A percentile compares a stretch with the other conserved stretches of the same genome.
Evolutionary conservation across 2,329 filamentous ascomycete genomes (phyloP).

Genomic region (Pseudogymnoascus sp.): DNA sequence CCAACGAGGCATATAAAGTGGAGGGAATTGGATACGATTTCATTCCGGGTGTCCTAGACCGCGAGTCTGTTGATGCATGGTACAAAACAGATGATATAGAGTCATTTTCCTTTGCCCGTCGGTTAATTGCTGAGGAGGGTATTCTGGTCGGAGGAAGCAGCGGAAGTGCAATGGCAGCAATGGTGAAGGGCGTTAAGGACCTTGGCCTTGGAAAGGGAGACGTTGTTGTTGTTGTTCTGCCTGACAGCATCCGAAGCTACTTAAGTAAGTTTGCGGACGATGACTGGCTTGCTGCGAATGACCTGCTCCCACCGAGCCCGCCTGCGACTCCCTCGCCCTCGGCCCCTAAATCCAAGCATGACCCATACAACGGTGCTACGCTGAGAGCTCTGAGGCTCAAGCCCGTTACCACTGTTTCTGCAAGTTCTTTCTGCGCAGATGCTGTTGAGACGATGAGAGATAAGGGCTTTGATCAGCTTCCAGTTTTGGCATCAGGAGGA

Average conservation of each 20-base stretch:
- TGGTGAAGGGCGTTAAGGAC: constrained; percentile 70
- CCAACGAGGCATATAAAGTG: constrained; percentile 88
- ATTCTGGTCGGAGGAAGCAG: constrained; percentile 89
- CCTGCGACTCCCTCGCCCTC: constrained; percentile 33
- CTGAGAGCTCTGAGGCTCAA: constrained; percentile 81
- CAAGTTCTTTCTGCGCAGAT: constrained; percentile 66
- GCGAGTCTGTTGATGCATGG: constrained; percentile 77
- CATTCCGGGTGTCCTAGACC: constrained; percentile 86
- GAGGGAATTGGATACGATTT: constrained; percentile 99
- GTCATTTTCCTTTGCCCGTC: constrained; percentile 82
- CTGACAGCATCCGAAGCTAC: constrained; percentile 95
- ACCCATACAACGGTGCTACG: constrained; percentile 71
- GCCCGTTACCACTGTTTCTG: constrained; percentile 78
- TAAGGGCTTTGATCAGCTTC: constrained; percentile 95
- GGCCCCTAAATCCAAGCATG: constrained; percentile 38
- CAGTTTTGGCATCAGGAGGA: constrained; percentile 66
- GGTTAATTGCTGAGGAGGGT: constrained; percentile 89
- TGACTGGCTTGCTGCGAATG: constrained; percentile 96
- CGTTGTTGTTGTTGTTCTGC: constrained; percentile 81
- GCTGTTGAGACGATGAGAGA: constrained; percentile 98
- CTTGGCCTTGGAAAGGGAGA: constrained; percentile 73
- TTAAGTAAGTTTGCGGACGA: constrained; percentile 98
- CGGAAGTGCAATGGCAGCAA: constrained; percentile 81
- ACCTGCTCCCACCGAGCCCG: constrained; percentile 65
- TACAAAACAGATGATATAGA: constrained; percentile 96